Percentiles rank a stretch among this genome's conserved stretches.
Evolutionary conservation across 2,329 filamentous ascomycete species (phyloP).

Genomic region (Akanthomyces dipterigenus): DNA sequence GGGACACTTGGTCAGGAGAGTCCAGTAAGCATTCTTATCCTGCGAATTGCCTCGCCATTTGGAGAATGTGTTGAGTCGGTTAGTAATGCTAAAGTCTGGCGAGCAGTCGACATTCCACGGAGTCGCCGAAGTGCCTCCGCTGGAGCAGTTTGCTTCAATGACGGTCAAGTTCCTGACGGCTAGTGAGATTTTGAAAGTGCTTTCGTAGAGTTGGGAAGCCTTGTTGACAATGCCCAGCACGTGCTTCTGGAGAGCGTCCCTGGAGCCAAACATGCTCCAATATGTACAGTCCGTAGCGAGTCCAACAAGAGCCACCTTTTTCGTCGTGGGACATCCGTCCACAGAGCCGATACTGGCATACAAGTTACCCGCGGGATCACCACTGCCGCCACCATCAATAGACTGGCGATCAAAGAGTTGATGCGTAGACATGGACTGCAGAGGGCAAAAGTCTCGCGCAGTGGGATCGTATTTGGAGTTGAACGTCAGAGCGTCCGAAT

Average conservation of each 20-base stretch:
- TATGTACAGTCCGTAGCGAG: constrained; percentile 93
- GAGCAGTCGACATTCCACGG: constrained; percentile 81
- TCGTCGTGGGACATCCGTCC: constrained; percentile 78
- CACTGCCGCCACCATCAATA: constrained; percentile 68
- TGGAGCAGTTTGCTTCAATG: constrained; percentile 67
- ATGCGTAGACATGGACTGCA: constrained; percentile 55
- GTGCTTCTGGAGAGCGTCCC: constrained; percentile 57
- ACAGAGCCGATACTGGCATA: constrained; percentile 71
- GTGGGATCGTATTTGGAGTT: constrained; percentile 70
- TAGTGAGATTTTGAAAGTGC: constrained; percentile 88
- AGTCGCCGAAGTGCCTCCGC: constrained; percentile 55
- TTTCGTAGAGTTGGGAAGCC: constrained; percentile 82
- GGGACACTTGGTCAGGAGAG: constrained; percentile 72
- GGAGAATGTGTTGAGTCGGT: constrained; percentile 82
- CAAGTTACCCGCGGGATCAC: constrained; percentile 68
- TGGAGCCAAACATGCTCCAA: constrained; percentile 61
- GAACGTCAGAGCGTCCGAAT: constrained; percentile 70
- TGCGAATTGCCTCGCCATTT: constrained; percentile 71
- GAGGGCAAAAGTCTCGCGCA: constrained; percentile 41
- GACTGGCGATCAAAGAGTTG: constrained; percentile 68
- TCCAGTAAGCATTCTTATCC: constrained; percentile 91
- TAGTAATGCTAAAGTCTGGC: constrained; percentile 56
- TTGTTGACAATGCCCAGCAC: constrained; percentile 79
- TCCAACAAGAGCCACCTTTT: constrained; percentile 85
- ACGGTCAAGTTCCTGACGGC: constrained; percentile 82